A percentile compares a stretch with the other conserved stretches of the same genome.
These are phyloP conservation scores for Suhomyces faveliae DNA, from an alignment of 805 yeast species.

Conservation along the genomic window DNA sequence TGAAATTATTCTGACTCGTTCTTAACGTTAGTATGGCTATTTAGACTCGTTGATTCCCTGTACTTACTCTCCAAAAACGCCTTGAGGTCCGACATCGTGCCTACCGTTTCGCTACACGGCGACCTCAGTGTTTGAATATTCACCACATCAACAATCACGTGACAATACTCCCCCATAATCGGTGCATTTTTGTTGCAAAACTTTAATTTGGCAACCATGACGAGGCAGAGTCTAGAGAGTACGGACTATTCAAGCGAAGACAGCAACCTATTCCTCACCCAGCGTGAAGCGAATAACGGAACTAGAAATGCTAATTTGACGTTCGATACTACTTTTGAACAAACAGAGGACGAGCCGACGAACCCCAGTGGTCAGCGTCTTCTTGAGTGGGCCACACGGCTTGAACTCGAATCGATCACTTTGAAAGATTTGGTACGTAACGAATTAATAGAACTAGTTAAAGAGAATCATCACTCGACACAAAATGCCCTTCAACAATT, in stretches of 20 bases:
- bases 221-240: neutral
- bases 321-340: neutral
- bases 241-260: constrained; percentile 23
- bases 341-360: neutral
- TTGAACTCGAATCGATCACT: constrained; percentile 29
- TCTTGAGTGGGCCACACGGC: constrained; percentile 28
- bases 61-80: constrained; percentile 15
- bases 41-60: neutral
- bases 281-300: neutral
- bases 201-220: neutral
- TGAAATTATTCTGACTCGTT: constrained; percentile 54
- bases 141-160: neutral
- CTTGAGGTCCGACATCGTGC: constrained; percentile 14
- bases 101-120: neutral
- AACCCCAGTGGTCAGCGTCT: constrained; percentile 7
- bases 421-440: constrained; percentile 16
- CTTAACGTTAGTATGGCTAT: constrained; percentile 27
- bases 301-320: neutral
- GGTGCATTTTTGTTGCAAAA: neutral
- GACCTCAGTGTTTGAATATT: neutral
- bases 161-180: neutral
- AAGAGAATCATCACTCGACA: neutral
- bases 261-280: constrained; percentile 12
- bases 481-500: neutral
- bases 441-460: neutral